These are phyloP conservation scores for Phlebiopsis gigantea DNA, from an alignment of 768 basidiomycete genomes.

Conservation along the genomic window DNA sequence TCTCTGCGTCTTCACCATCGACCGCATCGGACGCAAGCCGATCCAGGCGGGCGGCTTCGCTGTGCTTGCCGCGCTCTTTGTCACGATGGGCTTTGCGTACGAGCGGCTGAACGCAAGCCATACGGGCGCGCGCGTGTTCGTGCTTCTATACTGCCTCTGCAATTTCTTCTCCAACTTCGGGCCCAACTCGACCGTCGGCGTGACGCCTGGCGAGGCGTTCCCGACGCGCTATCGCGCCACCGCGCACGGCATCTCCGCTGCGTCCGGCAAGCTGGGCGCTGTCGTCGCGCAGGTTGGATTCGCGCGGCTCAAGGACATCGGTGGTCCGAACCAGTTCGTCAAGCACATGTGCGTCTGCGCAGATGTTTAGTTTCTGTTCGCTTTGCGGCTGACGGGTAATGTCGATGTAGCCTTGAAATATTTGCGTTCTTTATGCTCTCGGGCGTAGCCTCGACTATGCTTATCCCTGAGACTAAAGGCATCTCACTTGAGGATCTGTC, in stretches of 20 bases:
- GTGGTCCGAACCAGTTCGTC: constrained; percentile 27
- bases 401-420: constrained; percentile 38
- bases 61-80: constrained; percentile 27
- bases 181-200: constrained; percentile 37
- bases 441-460: constrained; percentile 33
- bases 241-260: constrained; percentile 40
- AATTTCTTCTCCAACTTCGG: constrained; percentile 42
- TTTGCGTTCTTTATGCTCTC: constrained; percentile 42
- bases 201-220: constrained; percentile 39
- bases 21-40: constrained; percentile 31
- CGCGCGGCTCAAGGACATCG: constrained; percentile 31
- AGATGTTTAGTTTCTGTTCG: too few species aligned
- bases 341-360: constrained; percentile 31
- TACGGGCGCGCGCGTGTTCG: background rate
- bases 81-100: background rate
- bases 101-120: background rate
- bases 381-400: too few species aligned
- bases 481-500: constrained; percentile 31
- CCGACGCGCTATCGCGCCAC: constrained; percentile 40
- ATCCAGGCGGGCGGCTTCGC: constrained; percentile 35
- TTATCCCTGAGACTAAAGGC: constrained; percentile 39
- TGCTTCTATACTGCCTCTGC: constrained; percentile 28
- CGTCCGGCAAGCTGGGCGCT: constrained; percentile 40
- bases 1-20: constrained; percentile 30
- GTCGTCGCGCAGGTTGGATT: constrained; percentile 36